Evolutionary conservation across 805 yeast species (phyloP), one percentile per base, ranked within the genome.

Genomic region (Candida cerambycidarum): DNA sequence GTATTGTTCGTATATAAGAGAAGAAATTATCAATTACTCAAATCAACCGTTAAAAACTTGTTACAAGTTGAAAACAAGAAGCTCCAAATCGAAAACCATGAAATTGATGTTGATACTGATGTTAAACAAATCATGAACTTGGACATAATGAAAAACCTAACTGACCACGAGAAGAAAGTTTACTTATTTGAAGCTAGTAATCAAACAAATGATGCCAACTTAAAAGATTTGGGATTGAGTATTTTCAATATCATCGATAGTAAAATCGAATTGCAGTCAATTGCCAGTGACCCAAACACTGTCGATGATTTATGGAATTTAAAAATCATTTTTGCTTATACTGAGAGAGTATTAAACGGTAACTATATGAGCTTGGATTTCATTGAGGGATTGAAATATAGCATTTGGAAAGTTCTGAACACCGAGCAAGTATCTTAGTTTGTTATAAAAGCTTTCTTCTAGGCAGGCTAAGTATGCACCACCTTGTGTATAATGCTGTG

Each of bases 261-360:
- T 48, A 78, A 80, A 53, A 55, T 79, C 16, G 83, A 82, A 48
- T 58, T 83, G 19, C 60, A 60, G 19, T 55, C 56, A 2, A 59
- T 76, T 52, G 78, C 79, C 1, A 44, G 45, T 3, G 49, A 52
- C 1, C 83, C 84, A 0, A 40, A 46, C 10, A 55, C 60, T 1
- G 49, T 69, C 3, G 83, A 82, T 37, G 86, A 83, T 42, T 59
- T 84, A 41, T 79, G 86, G 82, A 82, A 80, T 51, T 59, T 84
- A 44, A 75, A 76, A 45, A 57, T 85, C 38, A 59, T 85, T 7
- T 81, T 85, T 62, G 76, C 81, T 12, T 85, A 70, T 61, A 71
- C 78, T 31, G 87, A 83, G 42, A 40, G 32, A 16, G 18, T 43
- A 9, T 37, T 42, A 12, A 69, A 69, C 4, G 55, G 74, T 50